Conservation (phyloP, 2,329 filamentous ascomycete genomes). For the Penicillium concentricum region DNA sequence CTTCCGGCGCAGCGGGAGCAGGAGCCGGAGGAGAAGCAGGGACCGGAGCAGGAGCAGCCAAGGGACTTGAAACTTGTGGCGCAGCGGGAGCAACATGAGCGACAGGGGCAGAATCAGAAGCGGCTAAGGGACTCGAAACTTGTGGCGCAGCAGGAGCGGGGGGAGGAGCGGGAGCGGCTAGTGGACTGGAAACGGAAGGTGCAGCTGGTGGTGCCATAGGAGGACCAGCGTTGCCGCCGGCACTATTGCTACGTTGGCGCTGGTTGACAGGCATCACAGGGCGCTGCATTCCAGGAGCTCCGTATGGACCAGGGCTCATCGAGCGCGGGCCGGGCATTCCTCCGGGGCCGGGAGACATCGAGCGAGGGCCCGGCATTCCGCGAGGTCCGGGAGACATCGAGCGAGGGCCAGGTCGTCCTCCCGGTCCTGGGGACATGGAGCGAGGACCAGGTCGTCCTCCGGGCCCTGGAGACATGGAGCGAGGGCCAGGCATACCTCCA, state of each 20-base stretch:
- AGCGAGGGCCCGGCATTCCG: conserved; percentile 33
- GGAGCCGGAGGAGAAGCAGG: conserved; percentile 21
- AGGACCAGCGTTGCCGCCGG: conserved; percentile 35
- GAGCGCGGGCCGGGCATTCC: conserved; percentile 32
- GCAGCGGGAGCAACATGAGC: conserved; percentile 12
- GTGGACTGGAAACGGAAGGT: conserved; percentile 29
- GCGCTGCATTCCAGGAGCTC: conserved; percentile 40
- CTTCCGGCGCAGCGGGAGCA: neutral
- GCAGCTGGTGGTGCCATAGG: conserved; percentile 16
- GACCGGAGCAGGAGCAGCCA: neutral
- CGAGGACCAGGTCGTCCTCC: conserved; percentile 20
- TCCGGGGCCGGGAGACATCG: conserved; percentile 35
- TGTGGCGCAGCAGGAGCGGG: conserved; percentile 11
- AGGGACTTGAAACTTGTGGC: conserved; percentile 7
- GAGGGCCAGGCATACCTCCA: conserved; percentile 23
- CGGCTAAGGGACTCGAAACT: conserved; percentile 31
- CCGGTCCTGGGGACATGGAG: conserved; percentile 37
- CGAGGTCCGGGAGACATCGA: conserved; percentile 36
- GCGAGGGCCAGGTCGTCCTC: conserved; percentile 35
- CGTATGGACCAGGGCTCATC: conserved; percentile 46
- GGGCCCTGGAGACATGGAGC: conserved; percentile 45
- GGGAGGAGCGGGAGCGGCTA: conserved; percentile 22
- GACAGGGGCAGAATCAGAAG: conserved; percentile 21
- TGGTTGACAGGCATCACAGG: conserved; percentile 40
- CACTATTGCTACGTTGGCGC: conserved; percentile 47